A percentile compares a stretch with the other conserved stretches of the same genome.
These are phyloP conservation scores for Ophiostoma montium DNA, from an alignment of 2,329 filamentous ascomycete species.

Conservation along the genomic window DNA sequence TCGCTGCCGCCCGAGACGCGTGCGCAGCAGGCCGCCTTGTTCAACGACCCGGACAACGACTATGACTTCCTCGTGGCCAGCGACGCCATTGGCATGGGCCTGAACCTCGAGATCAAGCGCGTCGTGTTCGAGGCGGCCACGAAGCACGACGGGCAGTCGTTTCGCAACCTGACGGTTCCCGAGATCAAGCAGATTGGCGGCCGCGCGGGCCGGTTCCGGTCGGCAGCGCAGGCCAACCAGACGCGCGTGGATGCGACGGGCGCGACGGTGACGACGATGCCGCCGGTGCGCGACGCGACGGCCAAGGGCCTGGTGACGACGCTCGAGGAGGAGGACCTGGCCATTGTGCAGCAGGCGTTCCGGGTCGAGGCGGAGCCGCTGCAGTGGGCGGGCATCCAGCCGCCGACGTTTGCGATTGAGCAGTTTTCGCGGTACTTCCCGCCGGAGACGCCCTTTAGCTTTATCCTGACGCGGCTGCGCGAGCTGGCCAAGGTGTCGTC, in stretches of 20 bases:
- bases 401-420: slow-evolving; percentile 56
- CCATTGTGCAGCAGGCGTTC: slow-evolving; percentile 49
- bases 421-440: slow-evolving; percentile 74
- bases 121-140: slow-evolving; percentile 69
- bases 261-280: not conserved
- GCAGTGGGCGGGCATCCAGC: slow-evolving; percentile 56
- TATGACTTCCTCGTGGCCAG: slow-evolving; percentile 81
- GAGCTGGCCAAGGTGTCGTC: slow-evolving; percentile 50
- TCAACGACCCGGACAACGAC: slow-evolving; percentile 91
- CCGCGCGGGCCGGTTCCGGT: slow-evolving; percentile 73
- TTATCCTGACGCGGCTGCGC: slow-evolving; percentile 62
- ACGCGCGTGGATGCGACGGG: not conserved
- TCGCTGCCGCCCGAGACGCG: slow-evolving; percentile 83
- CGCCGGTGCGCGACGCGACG: not conserved
- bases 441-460: slow-evolving; percentile 64
- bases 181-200: slow-evolving; percentile 94
- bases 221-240: slow-evolving; percentile 32
- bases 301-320: slow-evolving; percentile 58
- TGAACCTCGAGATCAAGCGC: slow-evolving; percentile 85
- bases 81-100: slow-evolving; percentile 82
- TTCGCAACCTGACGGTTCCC: slow-evolving; percentile 48
- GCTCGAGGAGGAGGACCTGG: slow-evolving; percentile 56
- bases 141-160: slow-evolving; percentile 53
- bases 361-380: slow-evolving; percentile 49
- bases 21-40: slow-evolving; percentile 77